Evolutionary conservation across 169 alveolate genomes (phyloP).

Genomic region (Cryptosporidium meleagridis): DNA sequence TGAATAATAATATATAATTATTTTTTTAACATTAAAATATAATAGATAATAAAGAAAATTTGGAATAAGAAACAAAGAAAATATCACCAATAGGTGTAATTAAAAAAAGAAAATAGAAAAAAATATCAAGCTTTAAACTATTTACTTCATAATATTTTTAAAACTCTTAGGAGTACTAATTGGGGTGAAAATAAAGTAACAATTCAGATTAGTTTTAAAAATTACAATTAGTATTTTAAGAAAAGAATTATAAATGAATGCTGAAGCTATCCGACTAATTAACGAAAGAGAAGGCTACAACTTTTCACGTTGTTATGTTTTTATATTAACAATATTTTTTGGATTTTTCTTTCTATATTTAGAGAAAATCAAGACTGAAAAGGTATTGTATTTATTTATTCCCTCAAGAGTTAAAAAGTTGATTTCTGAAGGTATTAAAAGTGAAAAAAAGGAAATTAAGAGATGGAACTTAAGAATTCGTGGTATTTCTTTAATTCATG

Average conservation of each 20-base stretch:
- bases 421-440: constrained; percentile 16
- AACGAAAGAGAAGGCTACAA: constrained; percentile 26
- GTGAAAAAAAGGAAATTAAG: constrained; percentile 31
- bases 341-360: constrained; percentile 21
- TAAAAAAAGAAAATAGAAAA: no score
- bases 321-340: neutral
- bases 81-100: neutral
- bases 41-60: no score
- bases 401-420: constrained; percentile 34
- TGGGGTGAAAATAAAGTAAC: neutral
- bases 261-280: constrained; percentile 12
- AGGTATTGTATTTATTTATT: constrained; percentile 14
- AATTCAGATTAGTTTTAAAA: no score
- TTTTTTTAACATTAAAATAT: no score
- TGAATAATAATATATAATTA: no score
- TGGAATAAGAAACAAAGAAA: neutral
- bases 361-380: constrained; percentile 38
- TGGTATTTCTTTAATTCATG: constrained; percentile 60
- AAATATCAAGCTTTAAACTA: no score
- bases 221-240: neutral
- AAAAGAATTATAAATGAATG: constrained; percentile 16
- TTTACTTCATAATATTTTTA: no score
- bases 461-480: constrained; percentile 36
- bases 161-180: neutral
- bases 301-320: constrained; percentile 25